Conservation (phyloP, 495 filamentous ascomycete genomes). For the Elaphomyces granulatus region DNA sequence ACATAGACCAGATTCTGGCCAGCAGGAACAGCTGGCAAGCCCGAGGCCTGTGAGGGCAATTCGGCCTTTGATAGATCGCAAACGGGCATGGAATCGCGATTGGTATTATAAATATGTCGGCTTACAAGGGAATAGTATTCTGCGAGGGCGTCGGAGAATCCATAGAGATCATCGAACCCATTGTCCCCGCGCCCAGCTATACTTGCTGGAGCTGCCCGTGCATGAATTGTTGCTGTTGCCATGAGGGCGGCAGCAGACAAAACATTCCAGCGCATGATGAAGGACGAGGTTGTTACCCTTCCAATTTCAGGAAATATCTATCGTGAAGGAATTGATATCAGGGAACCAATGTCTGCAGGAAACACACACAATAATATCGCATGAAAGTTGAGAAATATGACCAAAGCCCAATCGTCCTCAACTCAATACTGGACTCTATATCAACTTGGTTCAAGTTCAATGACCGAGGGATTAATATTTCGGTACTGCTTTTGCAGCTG, state of each 20-base stretch:
- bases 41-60: slow-evolving; percentile 26
- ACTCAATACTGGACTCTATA: too few species aligned
- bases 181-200: slow-evolving; percentile 21
- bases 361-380: too few species aligned
- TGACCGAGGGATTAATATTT: too few species aligned
- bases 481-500: too few species aligned
- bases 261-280: slow-evolving; percentile 3
- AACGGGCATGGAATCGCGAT: slow-evolving; percentile 7
- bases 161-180: slow-evolving; percentile 22
- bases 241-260: too few species aligned
- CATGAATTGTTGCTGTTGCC: background rate
- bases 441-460: too few species aligned
- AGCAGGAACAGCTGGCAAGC: slow-evolving; percentile 38
- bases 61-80: slow-evolving; percentile 28
- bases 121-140: slow-evolving; percentile 28
- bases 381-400: too few species aligned
- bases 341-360: background rate
- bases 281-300: background rate
- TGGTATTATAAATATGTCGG: slow-evolving; percentile 15
- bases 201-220: slow-evolving; percentile 16
- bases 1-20: slow-evolving; percentile 56
- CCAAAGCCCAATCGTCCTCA: too few species aligned
- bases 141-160: slow-evolving; percentile 23
- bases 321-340: background rate
- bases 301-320: background rate